phyloP scores from a whole-genome alignment of 2,329 filamentous ascomycete genomes.

The Epichloe festucae region DNA sequence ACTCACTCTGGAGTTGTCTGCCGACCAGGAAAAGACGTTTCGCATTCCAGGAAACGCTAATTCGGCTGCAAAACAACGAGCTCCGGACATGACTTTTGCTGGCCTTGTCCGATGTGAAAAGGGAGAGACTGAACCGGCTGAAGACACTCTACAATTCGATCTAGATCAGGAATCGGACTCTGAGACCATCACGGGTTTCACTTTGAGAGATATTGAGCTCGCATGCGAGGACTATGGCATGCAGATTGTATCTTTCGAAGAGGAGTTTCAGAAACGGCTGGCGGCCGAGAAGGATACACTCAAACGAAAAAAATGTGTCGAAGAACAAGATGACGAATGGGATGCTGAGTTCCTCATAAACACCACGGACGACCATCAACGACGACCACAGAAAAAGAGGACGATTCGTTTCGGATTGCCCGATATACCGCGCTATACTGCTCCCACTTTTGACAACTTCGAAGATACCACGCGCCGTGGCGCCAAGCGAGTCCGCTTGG shows the following conservation, averaged over 20 bases:
- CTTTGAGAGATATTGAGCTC: constrained; percentile 68
- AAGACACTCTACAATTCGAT: constrained; percentile 28
- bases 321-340: constrained; percentile 46
- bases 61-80: constrained; percentile 37
- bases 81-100: constrained; percentile 37
- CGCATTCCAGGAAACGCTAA: constrained; percentile 53
- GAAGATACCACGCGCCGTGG: constrained; percentile 58
- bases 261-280: constrained; percentile 20
- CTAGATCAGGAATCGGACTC: constrained; percentile 40
- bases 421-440: constrained; percentile 43
- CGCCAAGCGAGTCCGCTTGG: constrained; percentile 67
- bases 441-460: constrained; percentile 71
- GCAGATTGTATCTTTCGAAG: constrained; percentile 38
- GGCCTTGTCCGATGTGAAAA: constrained; percentile 33
- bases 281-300: constrained; percentile 19
- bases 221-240: constrained; percentile 79
- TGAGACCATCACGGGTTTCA: constrained; percentile 61
- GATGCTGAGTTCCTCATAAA: constrained; percentile 45
- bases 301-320: constrained; percentile 19
- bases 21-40: constrained; percentile 79
- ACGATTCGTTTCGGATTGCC: constrained; percentile 46
- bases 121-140: constrained; percentile 25
- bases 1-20: constrained; percentile 70
- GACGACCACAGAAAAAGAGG: constrained; percentile 55
- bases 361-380: constrained; percentile 29